Percentiles rank a stretch among this genome's conserved stretches.
Conservation (phyloP, 441 rosid species). For the Lepidium campestre region DNA sequence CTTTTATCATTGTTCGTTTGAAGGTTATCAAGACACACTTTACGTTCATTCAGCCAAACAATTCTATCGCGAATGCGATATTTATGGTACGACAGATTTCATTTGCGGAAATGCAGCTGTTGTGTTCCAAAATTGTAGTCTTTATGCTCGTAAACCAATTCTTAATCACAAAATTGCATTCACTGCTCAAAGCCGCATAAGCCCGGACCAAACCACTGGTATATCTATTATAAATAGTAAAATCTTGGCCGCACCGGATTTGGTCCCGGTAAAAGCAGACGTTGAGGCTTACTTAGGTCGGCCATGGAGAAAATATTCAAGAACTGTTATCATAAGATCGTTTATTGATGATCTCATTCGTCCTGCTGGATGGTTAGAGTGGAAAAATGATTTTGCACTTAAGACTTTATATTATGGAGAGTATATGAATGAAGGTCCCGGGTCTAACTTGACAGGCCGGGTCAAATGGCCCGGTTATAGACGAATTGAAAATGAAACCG, state of each 20-base stretch:
- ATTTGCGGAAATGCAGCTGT: constrained; percentile 46
- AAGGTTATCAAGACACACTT: constrained; percentile 48
- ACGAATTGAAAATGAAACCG: constrained; percentile 22
- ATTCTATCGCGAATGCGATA: constrained; percentile 44
- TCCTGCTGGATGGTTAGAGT: constrained; percentile 47
- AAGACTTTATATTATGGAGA: constrained; percentile 42
- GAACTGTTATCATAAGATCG: constrained; percentile 38
- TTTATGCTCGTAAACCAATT: constrained; percentile 41
- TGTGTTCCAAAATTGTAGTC: constrained; percentile 40
- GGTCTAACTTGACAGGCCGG: constrained; percentile 35
- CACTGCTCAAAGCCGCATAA: constrained; percentile 41
- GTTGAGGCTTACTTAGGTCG: constrained; percentile 40
- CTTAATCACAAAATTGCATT: constrained; percentile 29
- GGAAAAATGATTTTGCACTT: constrained; percentile 31
- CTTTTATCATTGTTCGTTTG: constrained; percentile 42
- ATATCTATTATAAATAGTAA: constrained; percentile 40
- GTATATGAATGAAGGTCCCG: constrained; percentile 40
- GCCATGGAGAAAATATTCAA: constrained; percentile 43
- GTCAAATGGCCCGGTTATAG: constrained; percentile 51
- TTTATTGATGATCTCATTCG: constrained; percentile 37
- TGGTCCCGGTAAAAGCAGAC: constrained; percentile 34
- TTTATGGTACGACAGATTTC: constrained; percentile 48
- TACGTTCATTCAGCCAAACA: constrained; percentile 39
- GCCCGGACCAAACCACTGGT: constrained; percentile 31
- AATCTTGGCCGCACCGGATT: constrained; percentile 38